Evolutionary conservation across 75 land plant species (phyloP).

Genomic region (Picea sitchensis): DNA sequence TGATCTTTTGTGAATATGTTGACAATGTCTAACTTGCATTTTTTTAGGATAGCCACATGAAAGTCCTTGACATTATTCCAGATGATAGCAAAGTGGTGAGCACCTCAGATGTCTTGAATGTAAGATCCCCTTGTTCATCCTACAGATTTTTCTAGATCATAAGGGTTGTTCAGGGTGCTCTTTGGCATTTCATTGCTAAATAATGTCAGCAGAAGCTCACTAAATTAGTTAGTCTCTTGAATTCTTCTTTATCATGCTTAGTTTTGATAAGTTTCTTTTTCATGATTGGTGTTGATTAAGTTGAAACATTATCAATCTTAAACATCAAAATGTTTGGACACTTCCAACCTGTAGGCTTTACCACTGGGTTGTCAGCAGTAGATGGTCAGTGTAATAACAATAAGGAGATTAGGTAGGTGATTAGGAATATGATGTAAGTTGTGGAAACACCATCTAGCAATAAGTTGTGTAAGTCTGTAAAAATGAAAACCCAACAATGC

Average conservation of each 20-base stretch:
- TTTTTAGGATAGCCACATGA: conserved; percentile 38
- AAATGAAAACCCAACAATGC: neutral
- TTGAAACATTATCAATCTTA: neutral
- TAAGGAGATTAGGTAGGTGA: neutral
- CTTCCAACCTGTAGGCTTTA: neutral
- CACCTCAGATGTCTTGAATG: conserved; percentile 35
- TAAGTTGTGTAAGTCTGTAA: neutral
- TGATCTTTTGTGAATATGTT: neutral
- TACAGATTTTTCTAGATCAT: neutral
- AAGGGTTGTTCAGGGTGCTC: neutral
- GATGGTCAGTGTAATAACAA: neutral
- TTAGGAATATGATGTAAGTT: neutral
- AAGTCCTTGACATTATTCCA: conserved; percentile 18
- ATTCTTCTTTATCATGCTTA: conserved; percentile 5
- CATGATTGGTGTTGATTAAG: neutral
- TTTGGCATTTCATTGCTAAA: neutral
- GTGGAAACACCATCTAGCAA: neutral
- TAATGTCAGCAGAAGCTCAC: neutral
- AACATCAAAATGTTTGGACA: neutral
- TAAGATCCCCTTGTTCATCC: conserved; percentile 20
- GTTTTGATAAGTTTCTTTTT: neutral
- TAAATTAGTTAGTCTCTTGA: neutral
- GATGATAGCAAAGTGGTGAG: conserved; percentile 27
- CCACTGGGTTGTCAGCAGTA: neutral
- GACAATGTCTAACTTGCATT: neutral